Base-by-base conservation (phyloP, 2,329 filamentous ascomycete species). In the Trichoderma brevicompactum region DNA sequence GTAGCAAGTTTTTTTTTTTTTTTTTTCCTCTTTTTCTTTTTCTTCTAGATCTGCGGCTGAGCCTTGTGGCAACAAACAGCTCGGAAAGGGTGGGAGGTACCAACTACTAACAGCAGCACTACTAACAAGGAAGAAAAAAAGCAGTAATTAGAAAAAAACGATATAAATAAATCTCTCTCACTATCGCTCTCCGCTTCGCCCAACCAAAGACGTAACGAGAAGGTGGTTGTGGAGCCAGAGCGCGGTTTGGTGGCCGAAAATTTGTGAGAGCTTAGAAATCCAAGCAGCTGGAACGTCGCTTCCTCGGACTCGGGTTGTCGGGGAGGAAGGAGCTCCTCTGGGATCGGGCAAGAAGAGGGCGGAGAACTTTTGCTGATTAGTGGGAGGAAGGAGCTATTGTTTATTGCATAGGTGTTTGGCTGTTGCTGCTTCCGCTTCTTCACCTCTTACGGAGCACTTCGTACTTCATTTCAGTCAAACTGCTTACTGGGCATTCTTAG, bases 251-350 rank as follows among this genome's bases (percentile, higher is more conserved):
- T 44, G 32, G 48, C 59, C 59, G 17, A 63, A 23, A 19, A 63
- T 63, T 64, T 49, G 49, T 64, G 61, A 56, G 17, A 49, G 61
- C 61, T 64, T 64, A 64, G 61, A 64, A 65, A 65, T 65, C 63
- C 53, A 61, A 65, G 54, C 36, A 44, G 40, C 50, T 65, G 54
- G 63, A 53, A 28, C 53, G 53, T 59, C 63, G 63, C 63, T 61
- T 44, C 63, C 55, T 55, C 34, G 43, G 23, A 2, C 36, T 64
- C 61, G 61, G 61, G 43, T 41, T 55, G 61, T 64, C 61, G 61
- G 52, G 41, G 23, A n/a, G 44, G 44, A 59, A n/a, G 23, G 44
- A 19, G 19, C 19, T 32, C 10, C 23, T 10, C 13, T 40, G 44
- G 10, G 7, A 41, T 23, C 36, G 58, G 48, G 48, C 15, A 52